These are phyloP conservation scores for Zoysia matrella DNA, from an alignment of 202 grass and related monocot genomes.

Conservation along the genomic window DNA sequence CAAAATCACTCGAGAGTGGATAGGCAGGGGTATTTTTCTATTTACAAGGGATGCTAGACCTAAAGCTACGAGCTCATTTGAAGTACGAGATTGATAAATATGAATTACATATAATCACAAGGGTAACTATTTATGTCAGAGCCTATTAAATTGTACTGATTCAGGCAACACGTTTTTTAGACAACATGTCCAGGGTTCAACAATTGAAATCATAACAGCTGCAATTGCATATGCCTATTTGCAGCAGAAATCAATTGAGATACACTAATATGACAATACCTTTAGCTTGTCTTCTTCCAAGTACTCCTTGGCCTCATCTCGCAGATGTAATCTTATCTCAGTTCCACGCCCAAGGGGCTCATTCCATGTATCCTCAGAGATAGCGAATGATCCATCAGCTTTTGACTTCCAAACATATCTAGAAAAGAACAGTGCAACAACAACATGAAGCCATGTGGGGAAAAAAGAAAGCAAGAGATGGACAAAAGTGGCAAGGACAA, in stretches of 20 bases:
- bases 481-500: background rate
- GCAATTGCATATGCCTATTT: background rate
- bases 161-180: background rate
- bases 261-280: conserved; percentile 47
- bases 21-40: background rate
- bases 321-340: conserved; percentile 91
- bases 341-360: conserved; percentile 94
- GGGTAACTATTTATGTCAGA: background rate
- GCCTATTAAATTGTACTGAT: background rate
- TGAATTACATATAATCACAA: background rate
- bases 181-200: background rate
- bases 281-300: conserved; percentile 93
- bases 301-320: conserved; percentile 94
- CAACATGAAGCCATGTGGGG: background rate
- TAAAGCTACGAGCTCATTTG: background rate
- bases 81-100: background rate
- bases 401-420: conserved; percentile 98
- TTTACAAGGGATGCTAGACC: background rate
- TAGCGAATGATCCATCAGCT: conserved; percentile 92
- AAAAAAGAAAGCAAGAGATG: background rate
- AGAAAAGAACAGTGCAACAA: conserved; percentile 9
- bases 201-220: background rate
- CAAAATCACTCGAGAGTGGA: background rate
- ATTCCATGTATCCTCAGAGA: conserved; percentile 97
- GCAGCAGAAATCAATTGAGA: background rate